A percentile compares a stretch with the other conserved stretches of the same genome.
phyloP scores from a whole-genome alignment of 163 green algal species.

The Chlorella variabilis region DNA sequence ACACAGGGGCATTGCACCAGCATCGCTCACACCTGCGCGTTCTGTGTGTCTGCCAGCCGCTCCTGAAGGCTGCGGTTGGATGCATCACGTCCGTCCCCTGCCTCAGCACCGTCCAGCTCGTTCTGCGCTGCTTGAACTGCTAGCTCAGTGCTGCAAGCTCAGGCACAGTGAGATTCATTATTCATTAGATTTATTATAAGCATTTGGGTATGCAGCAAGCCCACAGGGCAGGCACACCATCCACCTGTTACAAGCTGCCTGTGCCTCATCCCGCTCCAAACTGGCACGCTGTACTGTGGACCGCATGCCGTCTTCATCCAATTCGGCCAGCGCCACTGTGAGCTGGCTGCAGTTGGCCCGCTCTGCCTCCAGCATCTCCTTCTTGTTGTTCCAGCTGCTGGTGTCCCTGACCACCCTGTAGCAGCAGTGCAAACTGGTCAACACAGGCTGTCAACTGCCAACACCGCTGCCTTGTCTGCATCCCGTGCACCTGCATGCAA shows the following conservation, averaged over 20 bases:
- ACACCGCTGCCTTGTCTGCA: too few species aligned
- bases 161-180: not conserved
- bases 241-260: conserved; percentile 49
- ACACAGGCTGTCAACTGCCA: not conserved
- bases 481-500: too few species aligned
- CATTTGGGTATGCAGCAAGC: too few species aligned
- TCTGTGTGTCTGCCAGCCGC: conserved; percentile 82
- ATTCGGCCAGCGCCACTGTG: conserved; percentile 54
- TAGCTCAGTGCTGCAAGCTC: conserved; percentile 18
- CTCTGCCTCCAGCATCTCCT: conserved; percentile 74
- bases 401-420: conserved; percentile 82
- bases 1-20: too few species aligned
- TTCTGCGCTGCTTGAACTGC: conserved; percentile 73
- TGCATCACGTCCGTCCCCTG: conserved; percentile 88
- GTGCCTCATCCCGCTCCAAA: conserved; percentile 45
- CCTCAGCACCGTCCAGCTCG: conserved; percentile 83
- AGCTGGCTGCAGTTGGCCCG: conserved; percentile 46
- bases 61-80: conserved; percentile 84
- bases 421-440: conserved; percentile 8
- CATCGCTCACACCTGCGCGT: conserved; percentile 63
- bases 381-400: conserved; percentile 76
- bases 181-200: too few species aligned
- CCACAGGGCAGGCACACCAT: too few species aligned
- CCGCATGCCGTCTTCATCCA: conserved; percentile 58
- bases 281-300: conserved; percentile 38